A percentile compares a stretch with the other conserved stretches of the same genome.
Conservation (phyloP, 345 rosid species). For the Salix arbutifolia region DNA sequence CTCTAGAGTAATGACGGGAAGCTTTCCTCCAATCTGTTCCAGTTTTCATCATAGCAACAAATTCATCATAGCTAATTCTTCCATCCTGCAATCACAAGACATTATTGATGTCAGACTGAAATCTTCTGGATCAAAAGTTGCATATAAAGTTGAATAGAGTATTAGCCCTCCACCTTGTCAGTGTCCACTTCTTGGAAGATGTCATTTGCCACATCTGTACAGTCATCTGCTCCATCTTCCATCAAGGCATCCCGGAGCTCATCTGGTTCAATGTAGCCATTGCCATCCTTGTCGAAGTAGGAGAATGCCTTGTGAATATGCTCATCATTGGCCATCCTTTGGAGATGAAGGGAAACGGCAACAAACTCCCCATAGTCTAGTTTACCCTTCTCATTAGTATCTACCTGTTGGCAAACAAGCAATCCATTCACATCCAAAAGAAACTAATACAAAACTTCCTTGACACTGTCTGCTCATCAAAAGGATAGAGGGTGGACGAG, state of each 20-base stretch:
- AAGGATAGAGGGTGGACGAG: not conserved
- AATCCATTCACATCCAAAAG: conserved; percentile 7
- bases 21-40: conserved; percentile 99
- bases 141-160: not conserved
- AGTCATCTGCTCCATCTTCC: conserved; percentile 96
- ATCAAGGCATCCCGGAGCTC: conserved; percentile 87
- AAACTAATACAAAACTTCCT: not conserved
- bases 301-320: conserved; percentile 97
- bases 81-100: conserved; percentile 63
- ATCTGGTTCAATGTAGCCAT: conserved; percentile 78
- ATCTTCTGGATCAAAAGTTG: not conserved
- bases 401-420: conserved; percentile 56
- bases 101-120: conserved; percentile 10
- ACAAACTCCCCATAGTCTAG: conserved; percentile 88
- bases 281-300: conserved; percentile 90
- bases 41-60: conserved; percentile 97
- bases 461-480: not conserved
- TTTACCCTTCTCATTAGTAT: conserved; percentile 85
- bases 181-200: conserved; percentile 99
- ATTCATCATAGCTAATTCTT: conserved; percentile 93
- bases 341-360: conserved; percentile 87
- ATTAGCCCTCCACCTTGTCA: conserved; percentile 61
- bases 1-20: conserved; percentile 99
- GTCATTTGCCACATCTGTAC: conserved; percentile 87
- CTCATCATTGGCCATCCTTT: conserved; percentile 91